phyloP scores from a whole-genome alignment of 2,329 filamentous ascomycete species.

The Colletotrichum lindemuthianum region DNA sequence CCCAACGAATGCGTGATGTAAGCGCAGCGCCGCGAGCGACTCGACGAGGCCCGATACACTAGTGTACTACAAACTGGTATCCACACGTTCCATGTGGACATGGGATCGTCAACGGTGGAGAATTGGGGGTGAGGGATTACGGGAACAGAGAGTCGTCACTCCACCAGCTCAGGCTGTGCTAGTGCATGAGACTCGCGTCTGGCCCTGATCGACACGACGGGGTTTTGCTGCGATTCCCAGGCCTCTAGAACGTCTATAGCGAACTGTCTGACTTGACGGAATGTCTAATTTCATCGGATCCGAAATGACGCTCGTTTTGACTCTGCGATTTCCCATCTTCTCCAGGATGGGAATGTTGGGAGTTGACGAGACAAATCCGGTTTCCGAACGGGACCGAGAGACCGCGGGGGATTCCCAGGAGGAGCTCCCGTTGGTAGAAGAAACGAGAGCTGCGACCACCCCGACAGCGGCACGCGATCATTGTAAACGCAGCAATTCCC shows the following conservation, averaged over 20 bases:
- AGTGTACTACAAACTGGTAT: neutral
- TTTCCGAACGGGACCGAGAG: conserved; percentile 17
- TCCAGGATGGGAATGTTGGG: conserved; percentile 13
- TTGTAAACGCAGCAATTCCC: neutral
- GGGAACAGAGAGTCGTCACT: conserved; percentile 5
- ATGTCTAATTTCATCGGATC: conserved; percentile 15
- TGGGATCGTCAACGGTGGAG: conserved; percentile 10
- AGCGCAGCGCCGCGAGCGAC: neutral
- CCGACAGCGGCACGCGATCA: conserved; percentile 13
- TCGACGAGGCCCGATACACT: neutral
- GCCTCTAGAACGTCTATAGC: neutral
- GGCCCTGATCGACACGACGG: conserved; percentile 14
- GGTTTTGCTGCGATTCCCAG: conserved; percentile 7
- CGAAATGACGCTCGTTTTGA: conserved; percentile 11
- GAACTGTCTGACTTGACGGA: conserved; percentile 8
- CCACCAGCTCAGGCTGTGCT: neutral
- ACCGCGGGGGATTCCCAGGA: neutral
- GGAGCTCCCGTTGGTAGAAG: neutral
- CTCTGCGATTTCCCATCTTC: conserved; percentile 4
- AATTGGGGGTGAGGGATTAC: conserved; percentile 10
- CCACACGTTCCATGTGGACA: neutral
- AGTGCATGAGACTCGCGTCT: neutral
- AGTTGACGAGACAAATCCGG: conserved; percentile 26
- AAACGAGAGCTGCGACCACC: conserved; percentile 1
- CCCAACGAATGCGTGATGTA: conserved; percentile 13